Conservation (phyloP, 78 protist genomes). For the Neovahlkampfia damariscottae region DNA sequence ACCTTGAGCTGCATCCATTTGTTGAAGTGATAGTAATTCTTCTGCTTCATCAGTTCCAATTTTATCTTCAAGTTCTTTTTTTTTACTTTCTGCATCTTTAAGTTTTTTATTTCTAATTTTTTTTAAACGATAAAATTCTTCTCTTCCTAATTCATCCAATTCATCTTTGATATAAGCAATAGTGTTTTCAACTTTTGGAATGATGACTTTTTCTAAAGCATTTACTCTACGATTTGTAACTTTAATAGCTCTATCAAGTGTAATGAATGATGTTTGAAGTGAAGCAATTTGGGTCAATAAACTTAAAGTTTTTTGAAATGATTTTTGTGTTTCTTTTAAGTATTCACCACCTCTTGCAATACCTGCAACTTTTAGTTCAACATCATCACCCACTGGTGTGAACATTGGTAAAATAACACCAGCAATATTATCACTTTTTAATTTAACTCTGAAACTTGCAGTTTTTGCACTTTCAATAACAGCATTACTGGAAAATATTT, state of each 20-base stretch:
- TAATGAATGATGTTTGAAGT: slow-evolving; percentile 84
- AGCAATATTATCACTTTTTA: slow-evolving; percentile 73
- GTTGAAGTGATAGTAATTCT: neutral
- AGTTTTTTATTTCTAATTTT: slow-evolving; percentile 37
- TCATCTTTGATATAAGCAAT: slow-evolving; percentile 77
- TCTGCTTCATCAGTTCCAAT: too few relatives aligned
- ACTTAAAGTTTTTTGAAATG: slow-evolving; percentile 50
- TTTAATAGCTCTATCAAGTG: slow-evolving; percentile 91
- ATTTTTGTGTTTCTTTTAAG: slow-evolving; percentile 41
- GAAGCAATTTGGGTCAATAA: slow-evolving; percentile 79
- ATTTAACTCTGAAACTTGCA: slow-evolving; percentile 40
- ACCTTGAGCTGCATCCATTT: neutral
- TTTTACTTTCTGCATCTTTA: neutral
- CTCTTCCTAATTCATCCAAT: slow-evolving; percentile 92
- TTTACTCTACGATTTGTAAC: slow-evolving; percentile 98
- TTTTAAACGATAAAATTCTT: slow-evolving; percentile 79
- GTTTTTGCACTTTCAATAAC: slow-evolving; percentile 42
- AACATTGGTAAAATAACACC: slow-evolving; percentile 86
- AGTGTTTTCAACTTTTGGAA: slow-evolving; percentile 53
- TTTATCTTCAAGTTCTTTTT: neutral
- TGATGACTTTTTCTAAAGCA: slow-evolving; percentile 80
- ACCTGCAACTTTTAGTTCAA: too few relatives aligned
- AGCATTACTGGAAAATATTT: slow-evolving; percentile 22
- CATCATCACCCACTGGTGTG: slow-evolving; percentile 7
- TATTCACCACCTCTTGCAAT: slow-evolving; percentile 91